phyloP scores from a whole-genome alignment of 305 asterid species.

The Withania somnifera region DNA sequence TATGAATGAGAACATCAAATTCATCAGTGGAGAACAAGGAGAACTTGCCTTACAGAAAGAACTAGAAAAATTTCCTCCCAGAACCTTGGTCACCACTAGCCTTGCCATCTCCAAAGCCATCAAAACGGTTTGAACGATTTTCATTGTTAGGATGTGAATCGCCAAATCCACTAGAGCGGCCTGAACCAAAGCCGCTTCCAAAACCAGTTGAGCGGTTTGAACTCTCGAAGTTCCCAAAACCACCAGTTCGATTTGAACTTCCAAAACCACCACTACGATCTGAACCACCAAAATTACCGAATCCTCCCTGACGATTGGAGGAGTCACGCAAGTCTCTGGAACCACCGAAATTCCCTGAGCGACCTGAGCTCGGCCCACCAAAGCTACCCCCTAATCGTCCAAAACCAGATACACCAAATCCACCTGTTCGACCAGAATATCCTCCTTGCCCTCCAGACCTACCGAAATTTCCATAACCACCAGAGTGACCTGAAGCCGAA shows the following conservation, averaged over 20 bases:
- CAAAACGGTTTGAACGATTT: constrained; percentile 27
- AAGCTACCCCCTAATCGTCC: constrained; percentile 33
- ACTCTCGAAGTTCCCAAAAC: constrained; percentile 27
- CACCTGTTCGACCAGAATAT: constrained; percentile 12
- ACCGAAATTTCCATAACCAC: constrained; percentile 21
- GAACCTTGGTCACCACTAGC: constrained; percentile 12
- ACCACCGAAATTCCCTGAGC: constrained; percentile 35
- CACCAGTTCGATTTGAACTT: constrained; percentile 27
- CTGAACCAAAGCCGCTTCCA: constrained; percentile 34
- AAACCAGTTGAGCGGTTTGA: constrained; percentile 42
- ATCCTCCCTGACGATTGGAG: constrained; percentile 30
- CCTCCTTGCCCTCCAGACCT: constrained; percentile 27
- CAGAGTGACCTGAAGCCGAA: constrained; percentile 44
- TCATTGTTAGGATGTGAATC: constrained; percentile 15
- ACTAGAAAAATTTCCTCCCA: constrained; percentile 26
- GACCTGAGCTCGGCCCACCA: constrained; percentile 33
- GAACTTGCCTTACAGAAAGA: constrained; percentile 4
- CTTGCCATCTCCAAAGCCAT: constrained; percentile 23
- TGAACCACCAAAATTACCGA: constrained; percentile 33
- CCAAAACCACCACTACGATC: constrained; percentile 39
- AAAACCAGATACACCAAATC: constrained; percentile 15
- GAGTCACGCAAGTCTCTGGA: constrained; percentile 35
- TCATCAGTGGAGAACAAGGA: neutral
- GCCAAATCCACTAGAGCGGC: constrained; percentile 31
- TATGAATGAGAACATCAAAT: neutral